phyloP scores from a whole-genome alignment of 805 yeast genomes.

The Spathaspora arborariae region DNA sequence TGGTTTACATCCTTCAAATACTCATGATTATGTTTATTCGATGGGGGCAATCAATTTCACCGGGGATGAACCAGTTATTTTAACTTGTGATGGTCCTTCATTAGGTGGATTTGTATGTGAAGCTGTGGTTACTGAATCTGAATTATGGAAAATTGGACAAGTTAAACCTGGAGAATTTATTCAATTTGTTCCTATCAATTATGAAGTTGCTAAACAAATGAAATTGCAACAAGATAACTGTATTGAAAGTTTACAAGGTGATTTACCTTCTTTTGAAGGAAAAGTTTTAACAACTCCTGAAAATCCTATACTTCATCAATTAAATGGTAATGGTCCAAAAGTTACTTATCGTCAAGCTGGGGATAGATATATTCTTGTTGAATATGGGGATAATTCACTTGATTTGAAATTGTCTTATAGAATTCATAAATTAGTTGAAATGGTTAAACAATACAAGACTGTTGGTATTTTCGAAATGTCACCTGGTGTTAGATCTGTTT shows the following conservation, averaged over 20 bases:
- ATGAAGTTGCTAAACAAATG: slow-evolving; percentile 62
- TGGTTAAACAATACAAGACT: slow-evolving; percentile 62
- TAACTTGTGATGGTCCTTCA: slow-evolving; percentile 97
- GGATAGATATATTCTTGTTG: slow-evolving; percentile 87
- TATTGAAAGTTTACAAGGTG: slow-evolving; percentile 45
- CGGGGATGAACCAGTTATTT: slow-evolving; percentile 96
- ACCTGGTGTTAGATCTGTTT: slow-evolving; percentile 93
- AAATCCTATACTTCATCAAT: slow-evolving; percentile 63
- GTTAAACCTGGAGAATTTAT: slow-evolving; percentile 90
- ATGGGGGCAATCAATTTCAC: slow-evolving; percentile 96
- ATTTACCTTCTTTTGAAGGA: slow-evolving; percentile 28
- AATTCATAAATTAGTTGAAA: slow-evolving; percentile 74
- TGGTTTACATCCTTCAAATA: slow-evolving; percentile 97
- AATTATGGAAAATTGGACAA: slow-evolving; percentile 98
- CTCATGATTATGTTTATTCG: slow-evolving; percentile 96
- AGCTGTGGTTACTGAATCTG: slow-evolving; percentile 93
- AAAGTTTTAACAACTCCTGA: slow-evolving; percentile 39
- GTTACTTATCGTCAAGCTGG: slow-evolving; percentile 95
- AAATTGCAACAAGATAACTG: slow-evolving; percentile 57
- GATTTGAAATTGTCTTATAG: slow-evolving; percentile 84
- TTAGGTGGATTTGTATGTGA: slow-evolving; percentile 97
- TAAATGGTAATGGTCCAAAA: slow-evolving; percentile 53
- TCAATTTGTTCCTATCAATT: slow-evolving; percentile 73
- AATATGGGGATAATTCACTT: slow-evolving; percentile 86
- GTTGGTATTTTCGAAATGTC: slow-evolving; percentile 92